These are phyloP conservation scores for Wickerhamomyces queroliae DNA, from an alignment of 805 yeast genomes.

Conservation along the genomic window DNA sequence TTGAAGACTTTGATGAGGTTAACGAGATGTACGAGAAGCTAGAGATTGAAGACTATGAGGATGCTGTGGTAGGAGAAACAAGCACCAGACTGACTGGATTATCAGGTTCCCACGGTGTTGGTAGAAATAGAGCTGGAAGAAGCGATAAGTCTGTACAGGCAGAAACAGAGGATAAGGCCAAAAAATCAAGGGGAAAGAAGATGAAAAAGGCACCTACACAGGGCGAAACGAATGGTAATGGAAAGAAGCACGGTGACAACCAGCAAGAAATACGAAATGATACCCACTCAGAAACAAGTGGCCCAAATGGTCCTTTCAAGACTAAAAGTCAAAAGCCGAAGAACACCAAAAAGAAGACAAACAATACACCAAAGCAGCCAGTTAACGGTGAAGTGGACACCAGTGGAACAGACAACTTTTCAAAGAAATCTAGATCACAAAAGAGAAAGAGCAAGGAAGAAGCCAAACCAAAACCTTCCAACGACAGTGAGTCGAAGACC, in stretches of 20 bases:
- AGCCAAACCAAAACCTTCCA: background rate
- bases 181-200: too few species aligned
- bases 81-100: too few species aligned
- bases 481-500: too few species aligned
- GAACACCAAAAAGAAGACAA: background rate
- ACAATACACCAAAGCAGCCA: background rate
- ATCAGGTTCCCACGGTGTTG: too few species aligned
- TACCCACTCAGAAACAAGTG: background rate
- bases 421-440: background rate
- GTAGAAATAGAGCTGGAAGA: too few species aligned
- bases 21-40: background rate
- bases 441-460: background rate
- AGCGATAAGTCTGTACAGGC: too few species aligned
- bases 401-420: background rate
- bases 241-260: background rate
- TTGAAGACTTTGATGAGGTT: background rate
- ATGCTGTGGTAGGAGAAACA: background rate
- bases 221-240: too few species aligned
- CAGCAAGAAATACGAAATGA: background rate
- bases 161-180: too few species aligned
- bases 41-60: background rate
- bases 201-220: too few species aligned
- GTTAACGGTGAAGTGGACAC: too few species aligned
- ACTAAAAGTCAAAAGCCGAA: slow-evolving; percentile 1
- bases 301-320: background rate